phyloP scores from a whole-genome alignment of 78 protist genomes.

The Paulinella micropora region DNA sequence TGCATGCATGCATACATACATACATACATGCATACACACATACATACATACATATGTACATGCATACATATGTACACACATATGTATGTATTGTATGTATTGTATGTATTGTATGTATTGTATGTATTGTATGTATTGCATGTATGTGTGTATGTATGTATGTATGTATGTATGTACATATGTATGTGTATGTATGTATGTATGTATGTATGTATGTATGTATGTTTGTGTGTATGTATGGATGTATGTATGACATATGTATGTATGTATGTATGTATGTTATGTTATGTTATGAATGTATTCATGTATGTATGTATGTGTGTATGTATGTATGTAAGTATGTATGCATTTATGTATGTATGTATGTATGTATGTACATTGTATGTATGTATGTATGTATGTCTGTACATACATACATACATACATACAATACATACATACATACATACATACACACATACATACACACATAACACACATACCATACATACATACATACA shows the following conservation, averaged over 20 bases:
- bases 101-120: neutral
- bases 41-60: neutral
- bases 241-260: neutral
- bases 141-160: neutral
- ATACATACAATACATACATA: neutral
- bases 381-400: neutral
- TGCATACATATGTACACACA: neutral
- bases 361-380: neutral
- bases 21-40: neutral
- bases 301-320: neutral
- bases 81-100: neutral
- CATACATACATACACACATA: neutral
- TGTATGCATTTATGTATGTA: neutral
- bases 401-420: neutral
- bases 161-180: no score
- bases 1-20: neutral
- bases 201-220: neutral
- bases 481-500: neutral
- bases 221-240: neutral
- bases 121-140: neutral
- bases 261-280: neutral
- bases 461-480: no score
- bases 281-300: neutral
- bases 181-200: no score
- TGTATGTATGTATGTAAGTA: neutral